Conservation (phyloP, 305 asterid species). For the Petunia hybrid region DNA sequence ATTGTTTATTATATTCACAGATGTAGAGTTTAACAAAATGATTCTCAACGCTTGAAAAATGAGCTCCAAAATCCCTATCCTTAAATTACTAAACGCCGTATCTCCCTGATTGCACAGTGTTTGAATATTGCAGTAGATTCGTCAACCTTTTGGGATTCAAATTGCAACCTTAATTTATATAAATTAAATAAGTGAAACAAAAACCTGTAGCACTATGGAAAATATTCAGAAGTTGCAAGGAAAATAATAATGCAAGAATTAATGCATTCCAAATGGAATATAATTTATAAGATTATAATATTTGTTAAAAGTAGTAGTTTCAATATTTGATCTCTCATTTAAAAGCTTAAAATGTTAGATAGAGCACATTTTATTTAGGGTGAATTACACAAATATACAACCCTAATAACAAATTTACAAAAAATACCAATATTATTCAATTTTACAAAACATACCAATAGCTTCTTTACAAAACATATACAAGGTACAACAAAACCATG, state of each 20-base stretch:
- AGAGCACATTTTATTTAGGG: too few species aligned
- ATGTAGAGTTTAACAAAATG: neutral
- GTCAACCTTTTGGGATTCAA: neutral
- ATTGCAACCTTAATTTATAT: neutral
- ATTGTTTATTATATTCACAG: neutral
- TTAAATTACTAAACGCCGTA: too few species aligned
- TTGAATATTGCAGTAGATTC: neutral
- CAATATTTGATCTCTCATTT: neutral
- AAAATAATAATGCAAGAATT: neutral
- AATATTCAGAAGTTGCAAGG: neutral
- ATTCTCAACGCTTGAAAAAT: neutral
- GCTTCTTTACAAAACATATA: too few species aligned
- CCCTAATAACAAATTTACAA: too few species aligned
- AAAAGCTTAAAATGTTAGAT: too few species aligned
- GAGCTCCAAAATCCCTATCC: neutral
- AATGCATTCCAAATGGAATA: neutral
- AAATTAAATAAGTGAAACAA: slow-evolving; percentile 2
- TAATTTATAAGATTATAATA: neutral
- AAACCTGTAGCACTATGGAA: neutral
- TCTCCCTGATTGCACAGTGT: neutral
- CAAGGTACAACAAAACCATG: too few species aligned
- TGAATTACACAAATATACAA: too few species aligned
- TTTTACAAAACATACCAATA: too few species aligned
- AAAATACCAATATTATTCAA: too few species aligned
- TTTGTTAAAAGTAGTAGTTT: neutral